Evolutionary conservation across 345 rosid genomes (phyloP).

Genomic region (Eucalyptus sp.): DNA sequence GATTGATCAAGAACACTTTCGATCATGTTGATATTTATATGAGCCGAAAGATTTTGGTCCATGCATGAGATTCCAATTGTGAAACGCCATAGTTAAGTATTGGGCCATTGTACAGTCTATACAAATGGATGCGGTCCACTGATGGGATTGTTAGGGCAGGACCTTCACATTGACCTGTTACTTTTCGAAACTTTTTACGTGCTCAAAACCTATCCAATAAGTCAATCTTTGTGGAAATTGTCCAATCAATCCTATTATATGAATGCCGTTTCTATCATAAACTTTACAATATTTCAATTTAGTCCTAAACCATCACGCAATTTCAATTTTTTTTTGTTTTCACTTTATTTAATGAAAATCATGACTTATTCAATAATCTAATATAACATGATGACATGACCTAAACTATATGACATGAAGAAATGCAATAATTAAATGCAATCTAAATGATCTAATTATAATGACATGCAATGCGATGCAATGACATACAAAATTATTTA

Average conservation of each 20-base stretch:
- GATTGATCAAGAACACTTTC: neutral
- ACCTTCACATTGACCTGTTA: neutral
- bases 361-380: too few species aligned
- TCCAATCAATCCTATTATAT: too few species aligned
- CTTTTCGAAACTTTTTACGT: neutral
- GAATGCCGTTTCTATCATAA: too few species aligned
- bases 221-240: neutral
- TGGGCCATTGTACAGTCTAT: neutral
- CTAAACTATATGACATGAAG: too few species aligned
- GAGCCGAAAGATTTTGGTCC: neutral
- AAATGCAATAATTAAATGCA: too few species aligned
- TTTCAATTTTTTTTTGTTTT: too few species aligned
- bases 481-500: too few species aligned
- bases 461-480: too few species aligned
- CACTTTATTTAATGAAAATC: too few species aligned
- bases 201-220: neutral
- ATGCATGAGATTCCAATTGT: neutral
- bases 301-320: fast-evolving
- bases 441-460: too few species aligned
- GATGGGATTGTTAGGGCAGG: neutral
- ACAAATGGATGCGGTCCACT: neutral
- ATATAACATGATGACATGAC: too few species aligned
- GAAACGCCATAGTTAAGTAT: neutral
- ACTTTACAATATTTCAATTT: neutral
- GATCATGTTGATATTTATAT: neutral